phyloP scores from a whole-genome alignment of 2,329 filamentous ascomycete species.

The Davidsoniella neocaledoniae region DNA sequence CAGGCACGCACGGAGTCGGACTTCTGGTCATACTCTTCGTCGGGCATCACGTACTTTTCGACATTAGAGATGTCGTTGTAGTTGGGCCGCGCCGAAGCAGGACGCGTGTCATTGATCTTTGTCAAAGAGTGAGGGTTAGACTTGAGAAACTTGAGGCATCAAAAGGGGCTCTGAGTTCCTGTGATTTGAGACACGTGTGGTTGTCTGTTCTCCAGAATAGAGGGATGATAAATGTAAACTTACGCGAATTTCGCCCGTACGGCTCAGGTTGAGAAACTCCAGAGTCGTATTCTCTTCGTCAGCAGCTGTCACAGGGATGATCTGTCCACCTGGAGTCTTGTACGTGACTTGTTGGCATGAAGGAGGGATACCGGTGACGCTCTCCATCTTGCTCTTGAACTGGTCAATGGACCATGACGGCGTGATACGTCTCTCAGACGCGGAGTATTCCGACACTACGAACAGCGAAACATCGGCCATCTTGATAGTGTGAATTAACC shows the following conservation, averaged over 20 bases:
- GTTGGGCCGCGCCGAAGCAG: conserved; percentile 57
- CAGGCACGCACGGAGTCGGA: conserved; percentile 80
- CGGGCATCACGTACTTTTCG: conserved; percentile 81
- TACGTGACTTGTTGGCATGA: conserved; percentile 59
- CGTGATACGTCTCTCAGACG: conserved; percentile 78
- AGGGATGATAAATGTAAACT: conserved; percentile 24
- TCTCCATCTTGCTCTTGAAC: conserved; percentile 76
- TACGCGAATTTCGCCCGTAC: conserved; percentile 68
- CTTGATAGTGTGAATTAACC: not conserved
- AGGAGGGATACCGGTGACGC: conserved; percentile 81
- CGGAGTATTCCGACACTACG: conserved; percentile 57
- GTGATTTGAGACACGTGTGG: not conserved
- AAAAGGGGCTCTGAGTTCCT: not conserved
- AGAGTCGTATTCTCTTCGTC: conserved; percentile 58
- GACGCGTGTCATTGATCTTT: conserved; percentile 67
- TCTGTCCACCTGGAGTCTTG: conserved; percentile 40
- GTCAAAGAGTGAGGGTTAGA: conserved; percentile 4
- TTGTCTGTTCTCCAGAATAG: not conserved
- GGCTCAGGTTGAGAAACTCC: conserved; percentile 46
- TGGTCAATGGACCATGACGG: conserved; percentile 79
- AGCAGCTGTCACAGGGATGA: conserved; percentile 47
- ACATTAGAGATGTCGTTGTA: conserved; percentile 67
- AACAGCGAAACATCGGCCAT: conserved; percentile 62
- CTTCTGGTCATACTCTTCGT: conserved; percentile 69
- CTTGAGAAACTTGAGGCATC: conserved; percentile 1